Evolutionary conservation across 352 stramenopile species (phyloP), one percentile per base, ranked within the genome.

Genomic region (Thraustochytrium sp.): DNA sequence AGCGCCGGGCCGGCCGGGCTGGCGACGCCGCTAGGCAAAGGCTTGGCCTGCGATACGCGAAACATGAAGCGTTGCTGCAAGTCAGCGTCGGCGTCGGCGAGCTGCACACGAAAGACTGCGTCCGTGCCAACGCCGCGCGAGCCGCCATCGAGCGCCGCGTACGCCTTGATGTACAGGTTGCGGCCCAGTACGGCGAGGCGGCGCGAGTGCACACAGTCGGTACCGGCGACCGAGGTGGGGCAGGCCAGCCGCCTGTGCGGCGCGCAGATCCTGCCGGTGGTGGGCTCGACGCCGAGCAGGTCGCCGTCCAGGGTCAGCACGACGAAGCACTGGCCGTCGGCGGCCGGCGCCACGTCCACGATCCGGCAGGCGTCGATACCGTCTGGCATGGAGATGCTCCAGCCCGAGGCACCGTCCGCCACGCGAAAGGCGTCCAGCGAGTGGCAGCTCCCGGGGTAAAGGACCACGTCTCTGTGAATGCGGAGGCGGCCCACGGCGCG

Each of bases 371-470:
- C 53, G 40, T 80, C 48, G 11, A 72, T 42, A 2, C 40, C 48
- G 9, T 44, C 68, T 29, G 68, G 68, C 16, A 80, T 13, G 3
- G 48, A 44, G 5, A 64, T 8, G 18, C 31, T 55, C 68, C 68
- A 80, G 0, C 23, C 23, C 16, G 31, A 40, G n/a, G 29, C 31
- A 13, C 68, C 68, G n/a, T 80, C 68, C 1, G 36, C 31, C 13
- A 72, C 48, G 26, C 68, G 48, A 36, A 80, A 80, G 23, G 68
- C 63, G 53, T 80, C 68, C 5, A 80, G 3, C 5, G 68, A 63
- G 31, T 38, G 48, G 68, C 68, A 80, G 51, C 68, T 80, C 0
- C 44, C 53, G 4, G 68, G 68, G 34, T 46, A 80, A 8, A 80
- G 21, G 4, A 64, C 46, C 23, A 80, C 3, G 13, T 80, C 68